Conservation (phyloP, 345 rosid genomes). For the Melaleuca alternifolia region DNA sequence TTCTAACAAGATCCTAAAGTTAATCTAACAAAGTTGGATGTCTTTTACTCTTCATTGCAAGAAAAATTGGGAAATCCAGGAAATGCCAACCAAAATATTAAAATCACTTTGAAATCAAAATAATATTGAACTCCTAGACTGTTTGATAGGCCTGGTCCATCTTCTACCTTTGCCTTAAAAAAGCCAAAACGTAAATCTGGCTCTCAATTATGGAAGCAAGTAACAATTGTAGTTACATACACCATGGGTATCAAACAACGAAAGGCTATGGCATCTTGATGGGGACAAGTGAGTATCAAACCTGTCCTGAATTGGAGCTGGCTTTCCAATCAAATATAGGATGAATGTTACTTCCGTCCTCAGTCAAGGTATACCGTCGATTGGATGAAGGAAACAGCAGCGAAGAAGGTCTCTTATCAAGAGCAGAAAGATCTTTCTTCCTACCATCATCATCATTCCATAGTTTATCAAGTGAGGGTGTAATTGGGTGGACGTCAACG, state of each 20-base stretch:
- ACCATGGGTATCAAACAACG: neutral
- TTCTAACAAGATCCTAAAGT: neutral
- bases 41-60: neutral
- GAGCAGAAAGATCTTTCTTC: constrained; percentile 38
- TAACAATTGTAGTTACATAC: neutral
- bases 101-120: neutral
- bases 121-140: neutral
- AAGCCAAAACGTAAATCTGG: neutral
- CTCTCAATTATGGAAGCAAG: neutral
- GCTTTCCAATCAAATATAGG: constrained; percentile 78
- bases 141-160: neutral
- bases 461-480: constrained; percentile 66
- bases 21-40: neutral
- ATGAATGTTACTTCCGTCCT: constrained; percentile 53
- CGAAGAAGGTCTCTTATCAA: constrained; percentile 64
- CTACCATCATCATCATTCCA: constrained; percentile 56
- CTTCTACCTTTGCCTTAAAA: neutral
- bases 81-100: neutral
- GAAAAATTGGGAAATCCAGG: neutral
- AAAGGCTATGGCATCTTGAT: neutral
- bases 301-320: constrained; percentile 67
- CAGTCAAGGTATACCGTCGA: constrained; percentile 57
- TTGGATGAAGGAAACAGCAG: constrained; percentile 53
- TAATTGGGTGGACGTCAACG: constrained; percentile 66
- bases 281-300: constrained; percentile 2